A percentile compares a stretch with the other conserved stretches of the same genome.
Conservation (phyloP, 352 stramenopile species). For the Globisporangium recalcitrans region DNA sequence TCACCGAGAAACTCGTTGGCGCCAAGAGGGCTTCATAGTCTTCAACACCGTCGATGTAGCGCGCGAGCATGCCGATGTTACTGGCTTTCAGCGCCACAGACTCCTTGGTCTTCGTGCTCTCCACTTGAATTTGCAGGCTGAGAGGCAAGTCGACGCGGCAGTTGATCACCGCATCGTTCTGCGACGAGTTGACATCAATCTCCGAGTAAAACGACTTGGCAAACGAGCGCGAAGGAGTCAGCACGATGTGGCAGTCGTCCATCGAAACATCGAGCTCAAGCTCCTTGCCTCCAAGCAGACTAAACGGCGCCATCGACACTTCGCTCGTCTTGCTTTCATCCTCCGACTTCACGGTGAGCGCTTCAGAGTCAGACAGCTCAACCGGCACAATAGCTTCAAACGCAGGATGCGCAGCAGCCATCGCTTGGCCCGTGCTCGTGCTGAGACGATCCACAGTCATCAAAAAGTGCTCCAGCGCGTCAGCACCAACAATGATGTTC, state of each 20-base stretch:
- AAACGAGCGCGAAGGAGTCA: slow-evolving; percentile 42
- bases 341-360: slow-evolving; percentile 29
- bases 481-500: slow-evolving; percentile 34
- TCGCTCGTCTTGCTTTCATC: slow-evolving; percentile 27
- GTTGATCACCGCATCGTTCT: slow-evolving; percentile 43
- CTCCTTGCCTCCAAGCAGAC: slow-evolving; percentile 47
- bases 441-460: slow-evolving; percentile 56
- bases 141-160: slow-evolving; percentile 48
- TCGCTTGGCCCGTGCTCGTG: slow-evolving; percentile 43
- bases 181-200: slow-evolving; percentile 39
- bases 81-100: slow-evolving; percentile 42
- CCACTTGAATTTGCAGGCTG: slow-evolving; percentile 36
- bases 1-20: slow-evolving; percentile 38
- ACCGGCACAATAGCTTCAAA: slow-evolving; percentile 16
- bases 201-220: slow-evolving; percentile 53
- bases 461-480: slow-evolving; percentile 57
- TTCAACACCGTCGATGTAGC: slow-evolving; percentile 41
- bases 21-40: slow-evolving; percentile 40
- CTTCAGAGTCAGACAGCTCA: slow-evolving; percentile 14
- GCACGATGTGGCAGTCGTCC: slow-evolving; percentile 50
- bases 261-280: slow-evolving; percentile 42
- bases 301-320: slow-evolving; percentile 61
- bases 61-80: slow-evolving; percentile 43
- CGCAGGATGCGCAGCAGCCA: slow-evolving; percentile 37
- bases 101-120: slow-evolving; percentile 44